These are phyloP conservation scores for Solanum appendiculatum DNA, from an alignment of 257 asterid species.

Conservation along the genomic window DNA sequence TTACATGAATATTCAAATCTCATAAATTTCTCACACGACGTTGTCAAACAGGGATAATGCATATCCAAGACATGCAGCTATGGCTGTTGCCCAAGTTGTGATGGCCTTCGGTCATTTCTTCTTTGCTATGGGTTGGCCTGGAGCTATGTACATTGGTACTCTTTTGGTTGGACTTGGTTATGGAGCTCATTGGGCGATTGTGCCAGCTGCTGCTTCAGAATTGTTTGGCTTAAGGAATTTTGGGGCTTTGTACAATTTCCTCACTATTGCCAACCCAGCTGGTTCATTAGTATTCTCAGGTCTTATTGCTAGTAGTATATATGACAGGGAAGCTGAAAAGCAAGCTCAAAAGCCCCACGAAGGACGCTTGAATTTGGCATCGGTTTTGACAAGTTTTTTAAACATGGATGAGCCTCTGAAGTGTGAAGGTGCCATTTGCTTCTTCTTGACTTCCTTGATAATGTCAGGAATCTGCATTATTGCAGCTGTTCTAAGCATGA, in stretches of 20 bases:
- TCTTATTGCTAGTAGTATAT: slow-evolving; percentile 33
- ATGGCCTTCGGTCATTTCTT: slow-evolving; percentile 81
- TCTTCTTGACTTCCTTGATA: slow-evolving; percentile 62
- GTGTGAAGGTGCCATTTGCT: slow-evolving; percentile 70
- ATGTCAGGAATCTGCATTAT: slow-evolving; percentile 67
- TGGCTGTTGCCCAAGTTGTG: slow-evolving; percentile 64
- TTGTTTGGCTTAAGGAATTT: slow-evolving; percentile 76
- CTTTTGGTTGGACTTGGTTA: slow-evolving; percentile 90
- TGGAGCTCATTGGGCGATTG: slow-evolving; percentile 96
- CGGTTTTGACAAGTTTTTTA: slow-evolving; percentile 30
- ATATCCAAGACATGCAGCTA: slow-evolving; percentile 67
- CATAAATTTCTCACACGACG: background rate
- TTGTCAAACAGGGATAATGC: slow-evolving; percentile 57
- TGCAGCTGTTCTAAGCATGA: slow-evolving; percentile 59
- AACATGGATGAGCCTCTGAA: slow-evolving; percentile 40
- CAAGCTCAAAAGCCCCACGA: slow-evolving; percentile 37
- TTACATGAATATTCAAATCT: background rate
- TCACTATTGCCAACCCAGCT: slow-evolving; percentile 40
- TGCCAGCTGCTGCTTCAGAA: slow-evolving; percentile 92
- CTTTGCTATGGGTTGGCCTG: slow-evolving; percentile 92
- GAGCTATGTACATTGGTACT: slow-evolving; percentile 74
- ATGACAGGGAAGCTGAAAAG: slow-evolving; percentile 40
- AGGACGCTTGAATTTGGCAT: slow-evolving; percentile 7
- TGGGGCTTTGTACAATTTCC: slow-evolving; percentile 51
- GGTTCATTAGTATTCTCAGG: slow-evolving; percentile 45